Base-by-base conservation (phyloP, 352 stramenopile genomes). In the Globisporangium sylvaticum region DNA sequence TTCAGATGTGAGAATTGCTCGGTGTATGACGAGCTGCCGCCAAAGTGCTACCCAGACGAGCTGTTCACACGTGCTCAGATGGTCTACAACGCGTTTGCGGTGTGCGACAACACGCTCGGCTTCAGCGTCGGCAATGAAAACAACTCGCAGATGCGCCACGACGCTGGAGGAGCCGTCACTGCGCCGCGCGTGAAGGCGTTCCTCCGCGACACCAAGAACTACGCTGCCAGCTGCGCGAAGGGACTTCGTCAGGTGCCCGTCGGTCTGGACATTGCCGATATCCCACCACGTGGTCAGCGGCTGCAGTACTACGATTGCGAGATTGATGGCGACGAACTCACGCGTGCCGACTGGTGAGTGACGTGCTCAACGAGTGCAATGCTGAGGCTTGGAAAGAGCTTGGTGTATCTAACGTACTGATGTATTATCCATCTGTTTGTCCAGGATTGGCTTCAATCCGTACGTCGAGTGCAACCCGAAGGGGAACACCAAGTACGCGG, bases 231-330 rank as follows among this genome's bases (percentile, higher is more conserved):
- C 59, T 91, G 83, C 46, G 65, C 73, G 0, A 57, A 58, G 10
- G 71, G 57, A 12, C 54, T 93, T 10, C 79, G 85, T 4, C 68
- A 83, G 56, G 81, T 93, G 32, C 85, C 85, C 1, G 90, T 93
- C 32, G 85, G 85, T 5, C 68, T 94, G 0, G 83, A 92, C 48
- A 85, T 90, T 57, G 85, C 85, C 9, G 85, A 94, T 58, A 88
- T 84, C 32, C 76, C 73, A 24, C 85, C 83, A 8, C 76, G 85
- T 29, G 69, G 70, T 18, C 77, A 87, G 62, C 90, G 83, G 83
- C 52, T 92, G 4, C 65, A 79, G 66, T 94, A 94, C 69, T 94
- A 89, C 66, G 83, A 94, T 73, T 94, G 85, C 60, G 53, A 69
- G 6, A 66, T 75, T 1, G 70, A 78, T 53, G 69, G 82, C 42